Evolutionary conservation across 495 filamentous ascomycete species (phyloP).

Genomic region (Neurospora discreta): DNA sequence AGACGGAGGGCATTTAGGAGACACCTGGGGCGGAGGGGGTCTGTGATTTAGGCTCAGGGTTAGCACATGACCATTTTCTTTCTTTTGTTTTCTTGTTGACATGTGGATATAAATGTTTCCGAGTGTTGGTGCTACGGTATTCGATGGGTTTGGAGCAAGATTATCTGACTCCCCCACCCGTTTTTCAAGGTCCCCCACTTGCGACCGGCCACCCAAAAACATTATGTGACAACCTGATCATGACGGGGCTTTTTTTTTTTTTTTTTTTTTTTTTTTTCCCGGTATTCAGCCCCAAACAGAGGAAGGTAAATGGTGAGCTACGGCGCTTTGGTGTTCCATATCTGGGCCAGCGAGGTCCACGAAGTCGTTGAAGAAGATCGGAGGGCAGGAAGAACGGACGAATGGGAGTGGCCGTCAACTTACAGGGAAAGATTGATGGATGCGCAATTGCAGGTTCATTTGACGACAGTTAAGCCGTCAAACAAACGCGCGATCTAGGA

Average conservation of each 20-base stretch:
- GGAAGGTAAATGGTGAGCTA: too few relatives aligned
- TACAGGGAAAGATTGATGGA: slow-evolving; percentile 34
- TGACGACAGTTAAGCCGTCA: slow-evolving; percentile 52
- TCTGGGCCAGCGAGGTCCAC: too few relatives aligned
- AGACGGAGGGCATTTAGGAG: slow-evolving; percentile 51
- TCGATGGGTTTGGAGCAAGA: neutral
- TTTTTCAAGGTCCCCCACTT: too few relatives aligned
- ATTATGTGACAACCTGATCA: too few relatives aligned
- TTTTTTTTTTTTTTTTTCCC: too few relatives aligned
- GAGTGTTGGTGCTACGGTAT: neutral
- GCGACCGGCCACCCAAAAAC: too few relatives aligned
- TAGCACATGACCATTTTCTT: neutral
- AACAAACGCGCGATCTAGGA: slow-evolving; percentile 46
- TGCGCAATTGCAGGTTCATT: slow-evolving; percentile 56
- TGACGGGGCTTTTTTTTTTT: too few relatives aligned
- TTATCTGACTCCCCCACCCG: neutral
- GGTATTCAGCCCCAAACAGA: too few relatives aligned
- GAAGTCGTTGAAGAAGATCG: too few relatives aligned
- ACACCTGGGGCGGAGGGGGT: slow-evolving; percentile 32
- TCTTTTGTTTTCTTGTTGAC: neutral
- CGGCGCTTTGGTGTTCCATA: too few relatives aligned
- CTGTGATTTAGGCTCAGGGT: slow-evolving; percentile 4
- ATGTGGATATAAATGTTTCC: neutral
- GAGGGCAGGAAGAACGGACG: neutral
- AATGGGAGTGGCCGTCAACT: slow-evolving; percentile 14